A percentile compares a stretch with the other conserved stretches of the same genome.
Evolutionary conservation across 1,284 basidiomycete genomes (phyloP).

Genomic region (Leccinum fuscescens): DNA sequence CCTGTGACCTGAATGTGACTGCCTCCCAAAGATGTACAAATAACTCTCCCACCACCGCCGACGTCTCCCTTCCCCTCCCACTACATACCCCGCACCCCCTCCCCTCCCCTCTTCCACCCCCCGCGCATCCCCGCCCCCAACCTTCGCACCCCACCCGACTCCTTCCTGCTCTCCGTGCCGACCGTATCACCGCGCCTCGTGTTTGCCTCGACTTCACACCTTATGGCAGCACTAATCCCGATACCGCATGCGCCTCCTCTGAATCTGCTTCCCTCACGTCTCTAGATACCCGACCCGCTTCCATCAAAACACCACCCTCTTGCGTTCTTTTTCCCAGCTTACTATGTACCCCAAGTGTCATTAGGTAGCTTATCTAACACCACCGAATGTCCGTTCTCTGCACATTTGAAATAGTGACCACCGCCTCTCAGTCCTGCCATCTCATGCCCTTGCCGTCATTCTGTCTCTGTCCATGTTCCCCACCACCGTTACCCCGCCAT

Average conservation of each 20-base stretch:
- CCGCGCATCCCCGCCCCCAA: background rate
- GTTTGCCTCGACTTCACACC: background rate
- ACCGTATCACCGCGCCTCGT: constrained; percentile 1
- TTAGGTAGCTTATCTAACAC: background rate
- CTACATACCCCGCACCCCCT: background rate
- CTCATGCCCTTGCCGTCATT: constrained; percentile 1
- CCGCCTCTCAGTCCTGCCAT: background rate
- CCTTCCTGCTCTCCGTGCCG: background rate
- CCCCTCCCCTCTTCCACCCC: background rate
- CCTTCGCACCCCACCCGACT: background rate
- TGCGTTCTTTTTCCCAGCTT: constrained; percentile 13
- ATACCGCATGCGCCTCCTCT: background rate
- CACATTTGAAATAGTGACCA: background rate
- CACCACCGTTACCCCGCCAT: constrained; percentile 1
- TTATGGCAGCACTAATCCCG: constrained; percentile 16
- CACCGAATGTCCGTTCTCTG: background rate
- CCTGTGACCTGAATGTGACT: constrained; percentile 35
- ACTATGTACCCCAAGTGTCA: background rate
- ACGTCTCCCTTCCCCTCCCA: background rate
- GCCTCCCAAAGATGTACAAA: constrained; percentile 35
- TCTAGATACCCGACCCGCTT: constrained; percentile 6
- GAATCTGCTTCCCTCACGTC: constrained; percentile 4
- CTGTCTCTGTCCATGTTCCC: background rate
- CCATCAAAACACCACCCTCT: constrained; percentile 15
- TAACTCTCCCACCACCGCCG: constrained; percentile 7